Conservation (phyloP, 2,329 filamentous ascomycete species). For the Talaromyces albobiverticillius region DNA sequence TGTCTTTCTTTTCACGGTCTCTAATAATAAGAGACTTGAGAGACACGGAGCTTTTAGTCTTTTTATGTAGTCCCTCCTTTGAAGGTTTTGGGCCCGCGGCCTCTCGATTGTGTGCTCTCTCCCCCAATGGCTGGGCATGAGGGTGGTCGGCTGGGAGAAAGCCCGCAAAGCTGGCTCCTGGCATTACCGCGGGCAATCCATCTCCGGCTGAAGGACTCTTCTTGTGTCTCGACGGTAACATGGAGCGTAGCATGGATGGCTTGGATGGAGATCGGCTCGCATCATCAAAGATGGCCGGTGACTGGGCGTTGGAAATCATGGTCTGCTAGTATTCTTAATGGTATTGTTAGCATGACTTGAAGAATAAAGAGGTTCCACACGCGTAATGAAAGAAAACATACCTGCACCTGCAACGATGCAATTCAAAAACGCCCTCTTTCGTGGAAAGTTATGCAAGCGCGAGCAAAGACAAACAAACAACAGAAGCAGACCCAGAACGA, state of each 20-base stretch:
- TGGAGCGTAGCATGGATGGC: conserved; percentile 51
- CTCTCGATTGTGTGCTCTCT: conserved; percentile 39
- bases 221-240: conserved; percentile 51
- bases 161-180: conserved; percentile 32
- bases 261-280: conserved; percentile 30
- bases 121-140: conserved; percentile 38
- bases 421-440: neutral
- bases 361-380: neutral
- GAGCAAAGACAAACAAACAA: conserved; percentile 2
- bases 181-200: conserved; percentile 21
- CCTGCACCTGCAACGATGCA: conserved; percentile 2
- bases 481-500: neutral
- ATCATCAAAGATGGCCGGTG: conserved; percentile 37
- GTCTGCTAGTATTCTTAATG: conserved; percentile 13
- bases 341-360: neutral
- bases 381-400: neutral
- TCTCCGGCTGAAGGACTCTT: conserved; percentile 42
- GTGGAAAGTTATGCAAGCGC: neutral
- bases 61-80: conserved; percentile 47
- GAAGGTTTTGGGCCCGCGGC: conserved; percentile 29
- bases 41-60: conserved; percentile 54
- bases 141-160: conserved; percentile 52
- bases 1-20: conserved; percentile 47
- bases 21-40: conserved; percentile 47
- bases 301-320: conserved; percentile 32